Conservation (phyloP, 352 stramenopile species). For the Globisporangium abappressorium region DNA sequence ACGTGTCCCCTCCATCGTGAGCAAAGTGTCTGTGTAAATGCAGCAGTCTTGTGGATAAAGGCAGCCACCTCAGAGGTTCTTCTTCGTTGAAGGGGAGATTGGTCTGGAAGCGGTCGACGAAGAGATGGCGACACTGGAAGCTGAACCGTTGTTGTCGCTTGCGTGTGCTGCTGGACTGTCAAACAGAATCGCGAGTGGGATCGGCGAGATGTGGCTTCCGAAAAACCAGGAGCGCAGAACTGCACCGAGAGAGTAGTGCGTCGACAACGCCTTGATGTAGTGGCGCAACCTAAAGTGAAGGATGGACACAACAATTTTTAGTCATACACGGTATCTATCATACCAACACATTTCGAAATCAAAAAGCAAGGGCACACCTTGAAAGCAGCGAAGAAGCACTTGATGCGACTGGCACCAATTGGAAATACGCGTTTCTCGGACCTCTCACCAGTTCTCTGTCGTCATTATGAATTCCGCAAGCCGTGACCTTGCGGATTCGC, state of each 20-base stretch:
- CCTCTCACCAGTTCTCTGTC: not conserved
- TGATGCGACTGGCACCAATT: constrained; percentile 13
- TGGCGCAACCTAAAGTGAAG: constrained; percentile 4
- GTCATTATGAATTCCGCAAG: not conserved
- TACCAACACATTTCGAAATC: not conserved
- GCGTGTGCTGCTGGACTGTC: not conserved
- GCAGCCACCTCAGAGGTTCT: not conserved
- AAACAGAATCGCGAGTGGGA: constrained; percentile 19
- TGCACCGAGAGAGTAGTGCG: constrained; percentile 11
- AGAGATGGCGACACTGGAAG: not conserved
- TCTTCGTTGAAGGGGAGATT: not conserved
- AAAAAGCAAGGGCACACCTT: not conserved
- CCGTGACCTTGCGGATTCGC: constrained; percentile 3
- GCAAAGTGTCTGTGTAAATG: not conserved
- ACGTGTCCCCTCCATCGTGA: not conserved
- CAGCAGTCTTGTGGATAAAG: not conserved
- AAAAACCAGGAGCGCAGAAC: constrained; percentile 18
- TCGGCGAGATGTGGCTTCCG: constrained; percentile 13
- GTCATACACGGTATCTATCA: not conserved
- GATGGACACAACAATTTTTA: not conserved
- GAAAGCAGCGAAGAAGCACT: constrained; percentile 7
- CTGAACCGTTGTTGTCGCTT: not conserved
- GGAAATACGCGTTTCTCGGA: constrained; percentile 12
- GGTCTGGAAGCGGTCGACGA: not conserved
- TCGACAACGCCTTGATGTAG: constrained; percentile 12